Evolutionary conservation across 352 stramenopile genomes (phyloP).

Genomic region (Globisporangium nagaii): DNA sequence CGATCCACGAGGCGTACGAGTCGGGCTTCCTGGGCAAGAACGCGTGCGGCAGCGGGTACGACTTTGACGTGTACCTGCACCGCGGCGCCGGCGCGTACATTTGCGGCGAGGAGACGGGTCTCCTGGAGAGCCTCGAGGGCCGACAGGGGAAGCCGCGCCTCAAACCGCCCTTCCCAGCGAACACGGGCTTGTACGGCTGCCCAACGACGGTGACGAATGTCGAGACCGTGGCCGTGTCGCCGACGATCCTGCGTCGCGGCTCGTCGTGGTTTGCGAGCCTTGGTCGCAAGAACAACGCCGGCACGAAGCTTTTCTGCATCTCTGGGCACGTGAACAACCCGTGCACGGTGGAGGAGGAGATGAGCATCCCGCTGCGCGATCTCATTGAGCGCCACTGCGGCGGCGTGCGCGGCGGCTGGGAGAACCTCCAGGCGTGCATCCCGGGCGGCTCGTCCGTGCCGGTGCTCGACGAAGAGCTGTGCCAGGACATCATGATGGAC

Average conservation of each 20-base stretch:
- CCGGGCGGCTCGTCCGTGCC: slow-evolving; percentile 95
- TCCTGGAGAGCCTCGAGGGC: slow-evolving; percentile 98
- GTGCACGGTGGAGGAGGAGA: slow-evolving; percentile 98
- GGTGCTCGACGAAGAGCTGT: slow-evolving; percentile 91
- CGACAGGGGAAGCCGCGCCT: slow-evolving; percentile 96
- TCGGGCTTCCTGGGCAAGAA: slow-evolving; percentile 96
- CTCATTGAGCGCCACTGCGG: slow-evolving; percentile 99
- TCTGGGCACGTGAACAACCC: slow-evolving; percentile 99
- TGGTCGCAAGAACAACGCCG: slow-evolving; percentile 97
- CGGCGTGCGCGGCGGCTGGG: slow-evolving; percentile 97
- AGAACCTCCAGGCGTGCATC: slow-evolving; percentile 98
- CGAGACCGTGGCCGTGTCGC: slow-evolving; percentile 97
- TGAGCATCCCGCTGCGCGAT: slow-evolving; percentile 97
- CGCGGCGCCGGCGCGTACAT: slow-evolving; percentile 99
- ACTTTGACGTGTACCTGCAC: slow-evolving; percentile 99
- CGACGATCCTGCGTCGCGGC: slow-evolving; percentile 97
- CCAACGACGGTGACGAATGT: slow-evolving; percentile 99
- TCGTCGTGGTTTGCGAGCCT: slow-evolving; percentile 96
- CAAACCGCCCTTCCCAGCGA: slow-evolving; percentile 99
- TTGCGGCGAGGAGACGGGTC: slow-evolving; percentile 98
- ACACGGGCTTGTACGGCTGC: slow-evolving; percentile 98
- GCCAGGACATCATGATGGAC: slow-evolving; percentile 99
- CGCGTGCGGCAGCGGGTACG: slow-evolving; percentile 97
- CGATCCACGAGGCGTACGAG: slow-evolving; percentile 98
- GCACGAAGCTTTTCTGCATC: slow-evolving; percentile 99